These are phyloP conservation scores for Sclerotinia sclerotiorum DNA, from an alignment of 2,329 filamentous ascomycete species.

Conservation along the genomic window DNA sequence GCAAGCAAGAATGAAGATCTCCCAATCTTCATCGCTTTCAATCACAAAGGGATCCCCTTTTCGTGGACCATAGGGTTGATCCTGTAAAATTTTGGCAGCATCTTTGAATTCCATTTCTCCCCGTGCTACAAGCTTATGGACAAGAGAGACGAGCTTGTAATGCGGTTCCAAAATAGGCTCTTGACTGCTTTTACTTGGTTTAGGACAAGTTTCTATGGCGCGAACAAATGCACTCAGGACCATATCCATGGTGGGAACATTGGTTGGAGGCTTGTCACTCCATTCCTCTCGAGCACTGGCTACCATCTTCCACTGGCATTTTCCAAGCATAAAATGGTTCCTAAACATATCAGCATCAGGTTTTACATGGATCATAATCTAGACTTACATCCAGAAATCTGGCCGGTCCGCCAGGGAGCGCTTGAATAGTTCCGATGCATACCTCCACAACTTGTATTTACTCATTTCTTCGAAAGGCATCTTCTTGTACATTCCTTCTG, in stretches of 20 bases:
- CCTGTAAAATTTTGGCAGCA: conserved; percentile 41
- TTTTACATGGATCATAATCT: not conserved
- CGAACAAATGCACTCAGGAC: conserved; percentile 58
- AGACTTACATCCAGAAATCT: conserved; percentile 60
- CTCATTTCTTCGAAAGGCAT: conserved; percentile 57
- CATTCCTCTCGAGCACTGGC: conserved; percentile 46
- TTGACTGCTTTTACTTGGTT: conserved; percentile 56
- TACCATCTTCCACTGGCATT: conserved; percentile 73
- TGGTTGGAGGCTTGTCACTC: conserved; percentile 41
- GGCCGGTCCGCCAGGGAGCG: conserved; percentile 58
- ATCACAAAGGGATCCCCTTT: conserved; percentile 39
- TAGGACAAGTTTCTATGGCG: conserved; percentile 61
- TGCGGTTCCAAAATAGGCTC: conserved; percentile 72
- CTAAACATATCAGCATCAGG: conserved; percentile 41
- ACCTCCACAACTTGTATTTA: conserved; percentile 63
- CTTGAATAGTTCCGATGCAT: conserved; percentile 61
- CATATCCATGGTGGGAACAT: conserved; percentile 41
- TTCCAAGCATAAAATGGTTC: conserved; percentile 67
- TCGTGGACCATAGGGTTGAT: conserved; percentile 37
- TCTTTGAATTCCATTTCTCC: conserved; percentile 33
- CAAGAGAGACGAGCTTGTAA: conserved; percentile 66
- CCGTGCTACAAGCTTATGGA: conserved; percentile 62
- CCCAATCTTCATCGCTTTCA: conserved; percentile 52
- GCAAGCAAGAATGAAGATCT: conserved; percentile 55
- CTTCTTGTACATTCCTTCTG: conserved; percentile 57